phyloP scores from a whole-genome alignment of 1,139 yeast species.

The Saccharomyces hybrid region DNA sequence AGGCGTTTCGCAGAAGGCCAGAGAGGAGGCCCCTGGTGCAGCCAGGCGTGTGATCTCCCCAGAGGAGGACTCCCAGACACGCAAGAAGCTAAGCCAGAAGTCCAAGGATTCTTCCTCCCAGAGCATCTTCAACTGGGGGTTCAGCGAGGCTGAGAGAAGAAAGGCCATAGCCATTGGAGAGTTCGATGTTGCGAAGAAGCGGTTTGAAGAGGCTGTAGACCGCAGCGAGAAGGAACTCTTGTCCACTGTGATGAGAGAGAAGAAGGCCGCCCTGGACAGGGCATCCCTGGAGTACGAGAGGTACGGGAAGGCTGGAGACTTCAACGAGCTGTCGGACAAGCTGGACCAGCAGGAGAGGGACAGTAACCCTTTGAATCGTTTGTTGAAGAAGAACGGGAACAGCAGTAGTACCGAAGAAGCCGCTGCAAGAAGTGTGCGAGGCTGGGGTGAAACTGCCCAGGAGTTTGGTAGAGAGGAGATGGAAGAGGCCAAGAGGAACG shows the following conservation, averaged over 20 bases:
- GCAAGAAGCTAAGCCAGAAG: constrained; percentile 7
- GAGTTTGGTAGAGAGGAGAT: constrained; percentile 37
- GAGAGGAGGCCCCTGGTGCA: background rate
- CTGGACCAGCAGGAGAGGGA: constrained; percentile 18
- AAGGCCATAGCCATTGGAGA: constrained; percentile 29
- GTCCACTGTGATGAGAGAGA: constrained; percentile 7
- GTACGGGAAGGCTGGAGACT: constrained; percentile 17
- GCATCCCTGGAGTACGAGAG: constrained; percentile 20
- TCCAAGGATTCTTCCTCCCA: constrained; percentile 16
- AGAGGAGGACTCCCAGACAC: constrained; percentile 2
- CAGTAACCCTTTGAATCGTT: constrained; percentile 1
- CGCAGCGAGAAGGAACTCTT: constrained; percentile 19
- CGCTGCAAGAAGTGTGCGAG: constrained; percentile 31
- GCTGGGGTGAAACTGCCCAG: constrained; percentile 41
- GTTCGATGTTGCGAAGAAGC: constrained; percentile 22
- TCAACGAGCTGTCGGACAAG: constrained; percentile 25
- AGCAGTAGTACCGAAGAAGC: constrained; percentile 18
- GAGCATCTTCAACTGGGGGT: constrained; percentile 29
- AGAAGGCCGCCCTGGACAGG: constrained; percentile 19
- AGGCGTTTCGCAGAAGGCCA: background rate
- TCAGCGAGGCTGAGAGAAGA: constrained; percentile 28
- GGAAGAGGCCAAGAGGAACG: constrained; percentile 26
- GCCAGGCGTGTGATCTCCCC: background rate
- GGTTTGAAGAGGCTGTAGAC: constrained; percentile 17
- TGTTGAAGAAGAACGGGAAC: constrained; percentile 12